These are phyloP conservation scores for Ustilago cynodontis DNA, from an alignment of 1,284 basidiomycete species.

Conservation along the genomic window DNA sequence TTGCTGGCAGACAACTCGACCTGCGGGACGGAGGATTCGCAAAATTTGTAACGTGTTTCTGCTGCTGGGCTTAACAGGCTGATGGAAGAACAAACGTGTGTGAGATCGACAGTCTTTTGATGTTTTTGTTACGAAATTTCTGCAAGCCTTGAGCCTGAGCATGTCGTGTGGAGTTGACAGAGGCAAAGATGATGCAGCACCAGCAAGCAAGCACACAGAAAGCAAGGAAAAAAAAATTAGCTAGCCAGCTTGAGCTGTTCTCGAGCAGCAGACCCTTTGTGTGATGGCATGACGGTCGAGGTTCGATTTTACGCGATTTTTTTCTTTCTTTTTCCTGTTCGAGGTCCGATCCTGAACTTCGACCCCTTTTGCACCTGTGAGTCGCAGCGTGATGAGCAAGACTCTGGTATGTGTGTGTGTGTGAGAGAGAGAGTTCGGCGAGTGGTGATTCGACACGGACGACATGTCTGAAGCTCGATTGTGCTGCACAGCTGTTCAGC, in stretches of 20 bases:
- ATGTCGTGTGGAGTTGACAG: constrained; percentile 1
- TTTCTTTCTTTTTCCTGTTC: constrained; percentile 1
- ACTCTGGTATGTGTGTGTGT: neutral
- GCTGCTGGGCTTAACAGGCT: neutral
- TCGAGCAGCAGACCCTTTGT: neutral
- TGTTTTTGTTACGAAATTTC: too few species aligned
- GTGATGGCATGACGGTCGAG: neutral
- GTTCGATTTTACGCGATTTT: constrained; percentile 6
- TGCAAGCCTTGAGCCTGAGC: too few species aligned
- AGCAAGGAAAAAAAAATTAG: too few species aligned
- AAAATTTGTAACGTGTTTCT: neutral
- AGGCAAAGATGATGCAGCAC: too few species aligned
- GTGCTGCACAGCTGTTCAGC: neutral
- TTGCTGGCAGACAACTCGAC: too few species aligned
- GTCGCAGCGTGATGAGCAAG: neutral
- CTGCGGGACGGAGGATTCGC: neutral
- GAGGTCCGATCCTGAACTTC: constrained; percentile 3
- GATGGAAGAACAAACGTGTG: too few species aligned
- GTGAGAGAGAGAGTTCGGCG: neutral
- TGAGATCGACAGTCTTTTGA: neutral
- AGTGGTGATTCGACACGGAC: constrained; percentile 4
- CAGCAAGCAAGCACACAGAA: too few species aligned
- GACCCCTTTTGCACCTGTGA: constrained; percentile 1
- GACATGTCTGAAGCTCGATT: constrained; percentile 6
- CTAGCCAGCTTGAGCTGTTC: too few species aligned